Evolutionary conservation across 2,329 filamentous ascomycete species (phyloP), one percentile per base, ranked within the genome.

Genomic region (Ceratocystis alfenasii): DNA sequence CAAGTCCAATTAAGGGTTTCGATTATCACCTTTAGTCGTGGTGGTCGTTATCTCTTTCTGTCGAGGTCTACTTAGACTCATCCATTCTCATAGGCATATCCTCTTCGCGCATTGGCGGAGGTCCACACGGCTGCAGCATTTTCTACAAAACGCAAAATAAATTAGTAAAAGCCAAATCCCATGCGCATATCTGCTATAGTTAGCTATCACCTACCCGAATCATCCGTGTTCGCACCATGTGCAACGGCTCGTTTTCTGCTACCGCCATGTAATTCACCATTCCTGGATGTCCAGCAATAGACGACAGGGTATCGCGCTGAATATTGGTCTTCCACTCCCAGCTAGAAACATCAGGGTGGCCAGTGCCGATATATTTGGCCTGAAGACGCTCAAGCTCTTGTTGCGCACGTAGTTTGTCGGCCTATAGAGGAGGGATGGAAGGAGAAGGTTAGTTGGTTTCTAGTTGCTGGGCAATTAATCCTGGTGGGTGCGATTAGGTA

Each of bases 321-420:
- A 97, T 93, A 78, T 97, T 99, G 68, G 89, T 92, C 63, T 88
- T 88, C 91, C 92, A 99, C 78, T 99, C 94, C 86, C 94, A 94
- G 76, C 90, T 95, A 30, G 91, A 95, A 15, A 93, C 97, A 78
- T 99, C 94, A 55, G 93, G 90, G 76, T 96, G 92, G 28, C 94
- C 94, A 3, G 94, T 97, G 71, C 94, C 94, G 72, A 99, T 83
- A 79, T 94, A 96, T 73, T 95, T 95, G 73, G 92, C 87, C 78
- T 99, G 94, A 20, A 97, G 88, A 70, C 91, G 87, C 78, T 99
- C 94, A 74, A 99, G 92, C 76, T 99, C 94, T 77, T 99, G 94
- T 72, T 96, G 90, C 8, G 90, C 94, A 74, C 94, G 92, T 70
- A 99, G 88, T 79, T 99, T 99, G 80, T 99, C 94, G 76, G 94